Evolutionary conservation across 768 basidiomycete genomes (phyloP).

Genomic region (Lactarius akahatsu): DNA sequence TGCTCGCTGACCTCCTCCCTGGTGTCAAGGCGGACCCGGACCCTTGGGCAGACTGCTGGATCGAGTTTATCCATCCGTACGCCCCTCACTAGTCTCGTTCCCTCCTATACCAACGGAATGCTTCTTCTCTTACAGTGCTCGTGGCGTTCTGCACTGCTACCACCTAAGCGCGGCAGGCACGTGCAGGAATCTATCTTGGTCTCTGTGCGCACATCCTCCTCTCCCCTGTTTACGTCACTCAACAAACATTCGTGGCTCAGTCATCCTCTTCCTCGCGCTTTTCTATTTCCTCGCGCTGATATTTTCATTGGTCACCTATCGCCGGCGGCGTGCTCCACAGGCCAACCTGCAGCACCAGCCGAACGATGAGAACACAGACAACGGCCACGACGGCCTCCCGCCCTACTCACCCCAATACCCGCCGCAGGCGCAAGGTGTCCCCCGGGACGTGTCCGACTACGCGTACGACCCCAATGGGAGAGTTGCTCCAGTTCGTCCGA

Average conservation of each 20-base stretch:
- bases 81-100: neutral
- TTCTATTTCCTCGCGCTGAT: neutral
- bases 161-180: conserved; percentile 8
- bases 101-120: neutral
- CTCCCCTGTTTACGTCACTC: neutral
- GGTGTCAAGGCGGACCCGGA: neutral
- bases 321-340: conserved; percentile 1
- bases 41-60: conserved; percentile 8
- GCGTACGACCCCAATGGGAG: conserved; percentile 5
- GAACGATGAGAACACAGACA: neutral
- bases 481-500: conserved; percentile 7
- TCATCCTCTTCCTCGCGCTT: neutral
- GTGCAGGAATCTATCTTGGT: neutral
- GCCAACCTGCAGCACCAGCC: neutral
- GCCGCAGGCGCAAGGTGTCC: neutral
- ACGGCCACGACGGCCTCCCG: neutral
- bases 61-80: neutral
- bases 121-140: neutral
- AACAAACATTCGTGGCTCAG: neutral
- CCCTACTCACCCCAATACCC: conserved; percentile 13
- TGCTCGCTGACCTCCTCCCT: conserved; percentile 3
- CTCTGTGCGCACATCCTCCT: conserved; percentile 1
- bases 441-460: neutral
- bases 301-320: neutral
- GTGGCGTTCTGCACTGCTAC: neutral